A percentile compares a stretch with the other conserved stretches of the same genome.
Conservation (phyloP, 495 filamentous ascomycete species). For the Astrothelium subdiscretum region DNA sequence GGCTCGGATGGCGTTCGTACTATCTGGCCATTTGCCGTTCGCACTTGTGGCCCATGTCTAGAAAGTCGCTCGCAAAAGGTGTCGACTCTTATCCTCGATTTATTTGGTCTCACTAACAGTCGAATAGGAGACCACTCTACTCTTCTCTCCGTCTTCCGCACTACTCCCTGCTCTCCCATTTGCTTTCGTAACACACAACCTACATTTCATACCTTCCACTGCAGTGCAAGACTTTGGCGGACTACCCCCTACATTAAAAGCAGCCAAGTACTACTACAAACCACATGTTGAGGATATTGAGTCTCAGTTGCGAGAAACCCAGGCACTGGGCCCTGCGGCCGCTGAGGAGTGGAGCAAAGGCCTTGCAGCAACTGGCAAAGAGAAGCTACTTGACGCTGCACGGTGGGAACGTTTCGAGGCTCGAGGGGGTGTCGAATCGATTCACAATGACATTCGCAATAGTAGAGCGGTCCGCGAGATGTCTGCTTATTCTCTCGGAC, state of each 20-base stretch:
- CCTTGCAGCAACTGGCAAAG: constrained; percentile 46
- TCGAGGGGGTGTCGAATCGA: neutral
- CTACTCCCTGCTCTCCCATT: constrained; percentile 53
- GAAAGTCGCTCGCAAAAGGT: constrained; percentile 47
- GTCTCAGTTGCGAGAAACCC: constrained; percentile 44
- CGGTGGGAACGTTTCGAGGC: constrained; percentile 62
- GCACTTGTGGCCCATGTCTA: constrained; percentile 53
- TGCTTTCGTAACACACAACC: constrained; percentile 45
- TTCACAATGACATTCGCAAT: neutral
- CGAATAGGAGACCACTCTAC: constrained; percentile 52
- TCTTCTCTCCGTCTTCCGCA: constrained; percentile 43
- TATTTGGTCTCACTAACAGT: neutral
- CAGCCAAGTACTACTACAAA: constrained; percentile 52
- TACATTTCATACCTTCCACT: constrained; percentile 43
- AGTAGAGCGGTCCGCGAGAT: neutral
- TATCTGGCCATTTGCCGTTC: constrained; percentile 55
- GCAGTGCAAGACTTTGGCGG: constrained; percentile 34
- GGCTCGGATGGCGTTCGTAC: constrained; percentile 38
- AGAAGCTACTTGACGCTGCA: constrained; percentile 41
- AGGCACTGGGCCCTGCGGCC: constrained; percentile 45
- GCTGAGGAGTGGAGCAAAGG: constrained; percentile 68
- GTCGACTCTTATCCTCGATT: constrained; percentile 12
- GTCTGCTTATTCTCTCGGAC: neutral
- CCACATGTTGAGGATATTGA: constrained; percentile 44
- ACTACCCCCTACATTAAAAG: constrained; percentile 34